Evolutionary conservation across 768 basidiomycete species (phyloP).

Genomic region (Filobasidium floriforme): DNA sequence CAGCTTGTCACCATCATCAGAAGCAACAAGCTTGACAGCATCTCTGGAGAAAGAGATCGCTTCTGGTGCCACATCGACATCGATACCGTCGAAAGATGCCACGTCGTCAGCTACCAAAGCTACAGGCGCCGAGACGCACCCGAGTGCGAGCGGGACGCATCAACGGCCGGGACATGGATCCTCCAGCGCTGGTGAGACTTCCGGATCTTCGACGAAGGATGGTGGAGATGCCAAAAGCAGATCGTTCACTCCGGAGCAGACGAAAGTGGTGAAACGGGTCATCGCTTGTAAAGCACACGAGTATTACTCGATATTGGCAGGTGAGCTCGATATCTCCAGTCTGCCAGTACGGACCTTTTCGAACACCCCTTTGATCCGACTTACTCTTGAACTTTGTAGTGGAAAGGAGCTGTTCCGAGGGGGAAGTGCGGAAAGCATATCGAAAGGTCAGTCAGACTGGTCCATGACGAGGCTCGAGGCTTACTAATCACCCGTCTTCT

Average conservation of each 20-base stretch:
- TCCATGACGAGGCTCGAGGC: too few relatives aligned
- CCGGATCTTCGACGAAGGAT: slow-evolving; percentile 12
- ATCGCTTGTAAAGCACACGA: slow-evolving; percentile 75
- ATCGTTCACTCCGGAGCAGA: slow-evolving; percentile 79
- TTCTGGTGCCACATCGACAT: slow-evolving; percentile 7
- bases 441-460: slow-evolving; percentile 60
- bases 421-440: slow-evolving; percentile 70
- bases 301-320: slow-evolving; percentile 82
- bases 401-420: slow-evolving; percentile 39
- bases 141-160: slow-evolving; percentile 64
- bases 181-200: slow-evolving; percentile 6
- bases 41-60: slow-evolving; percentile 9
- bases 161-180: slow-evolving; percentile 50
- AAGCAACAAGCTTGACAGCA: slow-evolving; percentile 7
- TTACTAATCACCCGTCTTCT: too few relatives aligned
- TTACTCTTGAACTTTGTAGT: slow-evolving; percentile 25
- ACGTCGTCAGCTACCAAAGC: slow-evolving; percentile 48
- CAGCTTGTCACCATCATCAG: slow-evolving; percentile 13
- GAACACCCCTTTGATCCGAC: background rate
- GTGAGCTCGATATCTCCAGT: slow-evolving; percentile 31
- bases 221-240: slow-evolving; percentile 52
- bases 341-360: background rate
- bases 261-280: slow-evolving; percentile 74
- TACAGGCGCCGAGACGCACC: slow-evolving; percentile 53
- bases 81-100: background rate